phyloP scores from a whole-genome alignment of 169 alveolate species.

The Plasmodium malariae region DNA sequence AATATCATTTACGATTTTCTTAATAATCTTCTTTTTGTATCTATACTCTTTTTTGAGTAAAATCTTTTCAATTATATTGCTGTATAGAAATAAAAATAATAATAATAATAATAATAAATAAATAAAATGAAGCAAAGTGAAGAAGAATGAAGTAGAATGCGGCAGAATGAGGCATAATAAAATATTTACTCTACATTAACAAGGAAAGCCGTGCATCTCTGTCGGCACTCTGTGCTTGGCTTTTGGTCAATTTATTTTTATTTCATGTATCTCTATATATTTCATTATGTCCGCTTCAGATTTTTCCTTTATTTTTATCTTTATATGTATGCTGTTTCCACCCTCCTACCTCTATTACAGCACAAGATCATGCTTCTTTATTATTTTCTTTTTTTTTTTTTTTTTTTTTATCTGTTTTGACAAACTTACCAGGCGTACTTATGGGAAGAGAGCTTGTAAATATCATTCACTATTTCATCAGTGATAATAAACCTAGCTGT shows the following conservation, averaged over 20 bases:
- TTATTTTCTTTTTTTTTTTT: not conserved
- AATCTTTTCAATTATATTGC: conserved; percentile 72
- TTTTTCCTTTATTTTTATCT: not conserved
- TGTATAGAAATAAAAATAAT: not conserved
- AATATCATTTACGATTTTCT: conserved; percentile 48
- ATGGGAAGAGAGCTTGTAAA: conserved; percentile 41
- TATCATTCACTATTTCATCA: conserved; percentile 54
- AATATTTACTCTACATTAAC: too few relatives aligned
- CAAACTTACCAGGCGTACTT: conserved; percentile 67
- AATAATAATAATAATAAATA: too few relatives aligned
- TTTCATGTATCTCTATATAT: not conserved
- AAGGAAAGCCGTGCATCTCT: too few relatives aligned
- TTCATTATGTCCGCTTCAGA: not conserved
- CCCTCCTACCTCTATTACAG: too few relatives aligned
- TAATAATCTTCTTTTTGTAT: conserved; percentile 62
- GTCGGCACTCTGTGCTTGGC: too few relatives aligned
- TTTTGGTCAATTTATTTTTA: not conserved
- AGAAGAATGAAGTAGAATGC: too few relatives aligned
- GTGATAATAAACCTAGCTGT: conserved; percentile 30
- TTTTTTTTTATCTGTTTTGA: not conserved
- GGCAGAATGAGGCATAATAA: too few relatives aligned
- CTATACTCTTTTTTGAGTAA: conserved; percentile 62
- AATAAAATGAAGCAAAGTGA: too few relatives aligned
- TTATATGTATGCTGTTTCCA: too few relatives aligned
- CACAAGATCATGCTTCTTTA: not conserved